Evolutionary conservation across 768 basidiomycete genomes (phyloP), one percentile per base, ranked within the genome.

Genomic region (Amyloporia xantha): DNA sequence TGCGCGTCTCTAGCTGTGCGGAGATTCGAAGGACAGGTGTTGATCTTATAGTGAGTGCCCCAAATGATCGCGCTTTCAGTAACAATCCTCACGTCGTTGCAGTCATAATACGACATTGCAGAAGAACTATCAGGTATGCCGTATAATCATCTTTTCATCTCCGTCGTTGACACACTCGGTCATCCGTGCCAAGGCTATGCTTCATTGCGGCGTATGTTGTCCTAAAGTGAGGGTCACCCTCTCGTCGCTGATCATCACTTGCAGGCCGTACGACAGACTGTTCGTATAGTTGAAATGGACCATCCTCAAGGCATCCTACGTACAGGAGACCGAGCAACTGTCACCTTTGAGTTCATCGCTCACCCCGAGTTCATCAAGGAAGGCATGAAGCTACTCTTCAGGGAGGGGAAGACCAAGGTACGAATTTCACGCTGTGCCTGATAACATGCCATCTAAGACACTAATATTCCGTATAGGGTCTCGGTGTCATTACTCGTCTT

Each of bases 371-470:
- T 84, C 62, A 72, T 98, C 54, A 93, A 94, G 64, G 85, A 84
- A 56, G 94, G 94, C 23, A 91, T 90, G 84, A 91, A 93, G 67
- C 72, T 95, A 20, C 68, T 99, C 11, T 93, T 98, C 65, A 75
- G 95, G 35, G 96, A 98, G 67, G 95, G 94, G 3, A 92, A 91
- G 72, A 96, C 93, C 1, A 97, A 96, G 75, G 92, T 84, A 44
- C 27, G 72, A 33, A 36, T 17, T 10, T 17, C 24, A 15, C 45
- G n/a, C 28, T 26, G 35, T 47, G 17, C 23, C 10, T 19, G 41
- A 39, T 41, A 33, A 43, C 30, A 7, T 7, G 9, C 30, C 30
- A 33, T 33, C 30, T 33, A 15, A 33, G 15, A 11, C 39, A 23
- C 39, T 58, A 27, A 62, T 43, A 21, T 15, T 17, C 5, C 40